Base-by-base conservation (phyloP, 352 stramenopile species). In the Pythium dissimile region DNA sequence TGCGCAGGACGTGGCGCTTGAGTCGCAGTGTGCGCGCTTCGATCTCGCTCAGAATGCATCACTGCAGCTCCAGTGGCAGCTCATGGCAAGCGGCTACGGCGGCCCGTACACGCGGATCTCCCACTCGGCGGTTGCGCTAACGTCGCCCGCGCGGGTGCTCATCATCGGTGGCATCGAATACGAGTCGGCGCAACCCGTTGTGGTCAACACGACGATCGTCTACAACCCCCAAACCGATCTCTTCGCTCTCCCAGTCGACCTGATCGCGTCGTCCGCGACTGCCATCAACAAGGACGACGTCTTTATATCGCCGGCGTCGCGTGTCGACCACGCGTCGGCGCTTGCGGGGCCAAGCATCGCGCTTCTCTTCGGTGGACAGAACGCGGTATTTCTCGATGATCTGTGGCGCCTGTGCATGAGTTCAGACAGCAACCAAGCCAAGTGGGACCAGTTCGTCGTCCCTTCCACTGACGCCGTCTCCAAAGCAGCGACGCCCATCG, bases 151-250 rank as follows among this genome's bases (percentile, higher is more conserved):
- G 21, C 71, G 73, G 0, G 32, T 89, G 30, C 38, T 86, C 26
- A 65, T 85, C n/a, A 67, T 88, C 24, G 80, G 80, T 8, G 80
- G 77, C 30, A 85, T 88, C 38, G 77, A 75, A 53, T 88, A 84
- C 65, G 80, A 88, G 55, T 88, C 77, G 0, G 72, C 77, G 21
- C 80, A 89, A 62, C 80, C 80, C 5, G 73, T 83, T 2, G 76
- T 88, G 10, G 54, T 64, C 48, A 80, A 66, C 32, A 73, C 77
- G 31, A 70, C 81, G 23, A 60, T 88, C n/a, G 72, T 88, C 24
- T 89, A 75, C 59, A 53, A 73, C 30, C 54, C 80, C 21, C 31
- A 53, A 7, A 54, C 66, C 3, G 80, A 85, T 56, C 21, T 30
- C 1, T 89, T 86, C 54, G 34, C 56, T 6, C 63, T 67, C 5